Evolutionary conservation across 225 moss, liverwort and hornwort species (phyloP).

Genomic region (Sphagnum tenellum): DNA sequence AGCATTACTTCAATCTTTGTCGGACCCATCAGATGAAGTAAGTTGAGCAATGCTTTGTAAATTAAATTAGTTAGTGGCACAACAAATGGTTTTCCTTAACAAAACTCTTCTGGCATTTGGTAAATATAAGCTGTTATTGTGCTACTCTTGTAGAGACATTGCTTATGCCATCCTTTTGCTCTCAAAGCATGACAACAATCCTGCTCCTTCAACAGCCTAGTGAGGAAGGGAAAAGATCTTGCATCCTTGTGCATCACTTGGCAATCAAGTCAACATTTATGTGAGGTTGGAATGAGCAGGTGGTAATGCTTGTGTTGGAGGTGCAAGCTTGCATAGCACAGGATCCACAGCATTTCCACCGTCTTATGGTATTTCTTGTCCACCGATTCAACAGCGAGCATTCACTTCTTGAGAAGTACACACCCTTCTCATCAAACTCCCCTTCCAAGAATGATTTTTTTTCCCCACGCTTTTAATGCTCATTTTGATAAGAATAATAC

Average conservation of each 20-base stretch:
- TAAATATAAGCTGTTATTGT: too few relatives aligned
- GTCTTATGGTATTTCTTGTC: slow-evolving; percentile 87
- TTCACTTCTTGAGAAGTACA: slow-evolving; percentile 85
- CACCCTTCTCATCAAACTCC: background rate
- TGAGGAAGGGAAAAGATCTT: too few relatives aligned
- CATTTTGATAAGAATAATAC: too few relatives aligned
- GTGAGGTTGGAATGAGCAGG: slow-evolving; percentile 20
- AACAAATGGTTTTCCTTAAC: too few relatives aligned
- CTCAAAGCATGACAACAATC: too few relatives aligned
- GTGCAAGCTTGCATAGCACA: slow-evolving; percentile 89
- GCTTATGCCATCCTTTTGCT: too few relatives aligned
- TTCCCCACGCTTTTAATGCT: background rate
- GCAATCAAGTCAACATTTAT: background rate
- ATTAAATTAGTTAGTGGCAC: too few relatives aligned
- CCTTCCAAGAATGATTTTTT: background rate
- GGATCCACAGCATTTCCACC: slow-evolving; percentile 85
- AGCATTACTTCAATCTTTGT: slow-evolving; percentile 67
- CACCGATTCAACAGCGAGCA: slow-evolving; percentile 80
- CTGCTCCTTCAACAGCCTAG: too few relatives aligned
- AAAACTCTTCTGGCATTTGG: too few relatives aligned
- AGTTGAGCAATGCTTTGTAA: slow-evolving; percentile 3
- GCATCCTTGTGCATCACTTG: too few relatives aligned
- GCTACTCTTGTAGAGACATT: too few relatives aligned
- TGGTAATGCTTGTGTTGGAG: slow-evolving; percentile 88
- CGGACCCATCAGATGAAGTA: slow-evolving; percentile 88